Conservation (phyloP, 768 basidiomycete genomes). For the Sarcodon sp. region DNA sequence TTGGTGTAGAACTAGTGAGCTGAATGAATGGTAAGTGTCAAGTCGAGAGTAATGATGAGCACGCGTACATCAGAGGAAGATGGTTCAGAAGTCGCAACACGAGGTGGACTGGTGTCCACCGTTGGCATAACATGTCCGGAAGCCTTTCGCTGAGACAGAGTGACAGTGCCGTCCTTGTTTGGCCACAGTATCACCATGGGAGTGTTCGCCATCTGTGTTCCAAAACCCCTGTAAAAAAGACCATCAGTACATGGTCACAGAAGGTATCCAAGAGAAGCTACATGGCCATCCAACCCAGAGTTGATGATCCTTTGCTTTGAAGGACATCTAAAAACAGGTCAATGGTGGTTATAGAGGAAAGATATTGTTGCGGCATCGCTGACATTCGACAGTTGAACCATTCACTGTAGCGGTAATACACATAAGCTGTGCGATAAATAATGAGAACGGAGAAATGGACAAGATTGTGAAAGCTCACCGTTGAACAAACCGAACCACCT, state of each 20-base stretch:
- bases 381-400: constrained; percentile 31
- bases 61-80: constrained; percentile 3
- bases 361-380: constrained; percentile 4
- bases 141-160: constrained; percentile 53
- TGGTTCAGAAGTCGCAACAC: constrained; percentile 29
- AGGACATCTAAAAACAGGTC: constrained; percentile 27
- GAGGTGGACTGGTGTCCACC: constrained; percentile 37
- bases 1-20: constrained; percentile 28
- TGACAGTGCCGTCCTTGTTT: constrained; percentile 45
- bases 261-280: constrained; percentile 8
- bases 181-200: constrained; percentile 72
- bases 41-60: not conserved
- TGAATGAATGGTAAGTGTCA: constrained; percentile 1
- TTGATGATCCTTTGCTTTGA: constrained; percentile 24
- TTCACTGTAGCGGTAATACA: constrained; percentile 34
- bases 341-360: not conserved
- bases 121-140: constrained; percentile 40
- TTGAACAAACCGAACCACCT: constrained; percentile 19
- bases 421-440: constrained; percentile 21
- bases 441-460: not conserved
- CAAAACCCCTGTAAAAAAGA: constrained; percentile 39
- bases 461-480: constrained; percentile 2
- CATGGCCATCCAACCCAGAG: constrained; percentile 53
- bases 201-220: constrained; percentile 34
- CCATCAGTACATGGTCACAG: not conserved